Percentiles rank a stretch among this genome's conserved stretches.
phyloP scores from a whole-genome alignment of 192 early-diverging fungal species.

The Coemansia sp. region DNA sequence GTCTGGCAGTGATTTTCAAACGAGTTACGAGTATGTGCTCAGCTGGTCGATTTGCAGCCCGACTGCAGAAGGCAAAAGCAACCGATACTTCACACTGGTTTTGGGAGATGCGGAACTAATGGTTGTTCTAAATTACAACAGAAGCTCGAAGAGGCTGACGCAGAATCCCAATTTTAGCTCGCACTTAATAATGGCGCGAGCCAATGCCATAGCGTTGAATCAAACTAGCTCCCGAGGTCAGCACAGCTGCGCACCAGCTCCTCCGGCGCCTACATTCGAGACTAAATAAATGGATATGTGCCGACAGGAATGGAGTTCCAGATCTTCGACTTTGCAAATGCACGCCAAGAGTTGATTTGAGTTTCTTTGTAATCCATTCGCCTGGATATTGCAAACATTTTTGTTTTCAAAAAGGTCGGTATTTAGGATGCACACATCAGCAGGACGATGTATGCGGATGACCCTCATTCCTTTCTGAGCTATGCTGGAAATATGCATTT shows the following conservation, averaged over 20 bases:
- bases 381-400: not conserved
- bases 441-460: not conserved
- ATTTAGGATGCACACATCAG: constrained; percentile 3
- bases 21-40: not conserved
- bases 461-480: not conserved
- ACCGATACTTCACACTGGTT: too few species aligned
- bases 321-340: not conserved
- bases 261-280: too few species aligned
- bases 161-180: not conserved
- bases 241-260: not conserved
- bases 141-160: not conserved
- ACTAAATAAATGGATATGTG: too few species aligned
- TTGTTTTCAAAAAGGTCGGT: not conserved
- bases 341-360: not conserved
- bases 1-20: not conserved
- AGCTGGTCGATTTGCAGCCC: not conserved
- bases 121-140: too few species aligned
- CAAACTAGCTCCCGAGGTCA: not conserved
- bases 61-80: not conserved
- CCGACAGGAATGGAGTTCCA: not conserved
- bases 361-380: not conserved
- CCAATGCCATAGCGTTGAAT: not conserved
- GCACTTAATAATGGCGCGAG: not conserved
- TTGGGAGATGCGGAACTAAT: too few species aligned
- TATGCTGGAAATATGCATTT: too few species aligned